phyloP scores from a whole-genome alignment of 2,329 filamentous ascomycete species.

The Fusarium mexicanum region DNA sequence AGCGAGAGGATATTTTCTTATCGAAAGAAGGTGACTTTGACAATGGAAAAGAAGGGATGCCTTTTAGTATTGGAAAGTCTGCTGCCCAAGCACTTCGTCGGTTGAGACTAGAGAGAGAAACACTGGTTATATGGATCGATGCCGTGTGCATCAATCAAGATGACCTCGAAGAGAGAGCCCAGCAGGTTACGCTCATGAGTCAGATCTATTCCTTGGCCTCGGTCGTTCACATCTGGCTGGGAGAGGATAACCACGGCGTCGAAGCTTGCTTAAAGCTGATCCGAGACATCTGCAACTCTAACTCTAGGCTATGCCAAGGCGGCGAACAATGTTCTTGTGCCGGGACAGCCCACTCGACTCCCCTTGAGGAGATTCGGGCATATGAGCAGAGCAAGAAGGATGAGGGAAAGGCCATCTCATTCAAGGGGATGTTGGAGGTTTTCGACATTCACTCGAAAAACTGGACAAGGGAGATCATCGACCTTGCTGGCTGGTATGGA shows the following conservation, averaged over 20 bases:
- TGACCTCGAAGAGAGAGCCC: conserved; percentile 24
- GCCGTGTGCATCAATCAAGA: conserved; percentile 38
- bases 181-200: conserved; percentile 31
- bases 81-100: conserved; percentile 14
- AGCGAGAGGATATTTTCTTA: conserved; percentile 6
- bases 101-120: neutral
- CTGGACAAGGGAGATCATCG: conserved; percentile 17
- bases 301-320: neutral
- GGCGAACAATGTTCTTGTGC: neutral
- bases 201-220: conserved; percentile 25
- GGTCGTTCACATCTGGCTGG: conserved; percentile 20
- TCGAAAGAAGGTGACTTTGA: fast-evolving
- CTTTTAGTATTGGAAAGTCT: conserved; percentile 20
- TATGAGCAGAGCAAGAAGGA: neutral
- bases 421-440: conserved; percentile 22
- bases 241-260: conserved; percentile 5
- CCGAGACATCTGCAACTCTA: conserved; percentile 28
- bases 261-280: conserved; percentile 10
- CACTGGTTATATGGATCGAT: conserved; percentile 30
- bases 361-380: neutral
- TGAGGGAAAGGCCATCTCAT: neutral
- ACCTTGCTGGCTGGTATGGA: conserved; percentile 27
- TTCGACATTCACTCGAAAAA: conserved; percentile 9
- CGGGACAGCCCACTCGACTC: conserved; percentile 2
- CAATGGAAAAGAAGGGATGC: fast-evolving